A percentile compares a stretch with the other conserved stretches of the same genome.
phyloP scores from a whole-genome alignment of 1,284 basidiomycete species.

The Leucoagaricus sp. region DNA sequence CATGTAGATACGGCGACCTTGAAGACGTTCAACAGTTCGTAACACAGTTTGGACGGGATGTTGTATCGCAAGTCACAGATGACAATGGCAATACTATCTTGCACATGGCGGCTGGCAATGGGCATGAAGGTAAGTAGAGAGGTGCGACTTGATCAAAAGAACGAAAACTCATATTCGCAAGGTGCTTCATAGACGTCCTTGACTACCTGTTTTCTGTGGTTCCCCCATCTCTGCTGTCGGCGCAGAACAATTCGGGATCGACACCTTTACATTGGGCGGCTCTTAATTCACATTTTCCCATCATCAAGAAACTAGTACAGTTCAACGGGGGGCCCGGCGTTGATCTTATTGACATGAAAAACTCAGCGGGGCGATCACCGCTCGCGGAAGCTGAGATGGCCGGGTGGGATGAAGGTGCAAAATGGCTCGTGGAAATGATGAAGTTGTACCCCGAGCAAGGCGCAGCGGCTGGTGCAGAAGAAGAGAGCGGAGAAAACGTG shows the following conservation, averaged over 20 bases:
- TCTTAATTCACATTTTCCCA: conserved; percentile 73
- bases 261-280: conserved; percentile 90
- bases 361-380: conserved; percentile 66
- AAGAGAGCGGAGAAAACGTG: conserved; percentile 32
- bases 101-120: conserved; percentile 87
- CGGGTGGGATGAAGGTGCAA: conserved; percentile 79
- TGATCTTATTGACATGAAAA: conserved; percentile 73
- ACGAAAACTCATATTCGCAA: conserved; percentile 45
- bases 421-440: conserved; percentile 79
- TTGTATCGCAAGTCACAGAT: conserved; percentile 61
- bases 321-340: conserved; percentile 58
- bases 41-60: conserved; percentile 53
- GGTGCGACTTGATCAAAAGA: neutral
- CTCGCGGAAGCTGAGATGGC: conserved; percentile 76
- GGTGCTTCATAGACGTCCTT: conserved; percentile 62
- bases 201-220: conserved; percentile 68
- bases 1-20: conserved; percentile 84
- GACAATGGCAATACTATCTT: conserved; percentile 77
- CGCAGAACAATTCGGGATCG: conserved; percentile 69
- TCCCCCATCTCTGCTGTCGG: conserved; percentile 56
- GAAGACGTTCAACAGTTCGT: conserved; percentile 74
- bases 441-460: conserved; percentile 53
- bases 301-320: conserved; percentile 68
- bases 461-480: conserved; percentile 35
- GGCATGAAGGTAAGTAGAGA: conserved; percentile 70